Percentiles rank a stretch among this genome's conserved stretches.
These are phyloP conservation scores for Phytomonas francai DNA, from an alignment of 208 protist species.

Conservation along the genomic window DNA sequence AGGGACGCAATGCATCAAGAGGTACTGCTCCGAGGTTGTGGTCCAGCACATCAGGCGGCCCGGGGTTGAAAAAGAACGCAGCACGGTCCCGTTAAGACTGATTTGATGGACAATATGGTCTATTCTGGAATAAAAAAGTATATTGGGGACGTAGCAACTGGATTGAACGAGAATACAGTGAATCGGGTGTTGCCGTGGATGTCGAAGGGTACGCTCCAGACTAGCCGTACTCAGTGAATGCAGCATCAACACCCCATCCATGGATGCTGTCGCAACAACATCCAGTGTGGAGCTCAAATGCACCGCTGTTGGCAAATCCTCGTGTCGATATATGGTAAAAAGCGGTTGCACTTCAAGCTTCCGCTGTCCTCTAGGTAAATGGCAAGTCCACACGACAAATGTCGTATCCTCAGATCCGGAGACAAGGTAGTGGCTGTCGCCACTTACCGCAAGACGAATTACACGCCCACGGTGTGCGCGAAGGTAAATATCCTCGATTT, in stretches of 20 bases:
- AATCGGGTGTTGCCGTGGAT: constrained; percentile 52
- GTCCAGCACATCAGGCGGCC: constrained; percentile 66
- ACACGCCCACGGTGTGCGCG: constrained; percentile 73
- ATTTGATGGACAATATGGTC: constrained; percentile 77
- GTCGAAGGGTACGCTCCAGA: constrained; percentile 62
- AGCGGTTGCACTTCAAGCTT: constrained; percentile 43
- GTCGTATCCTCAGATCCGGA: constrained; percentile 87
- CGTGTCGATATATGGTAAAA: constrained; percentile 81
- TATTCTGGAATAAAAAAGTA: constrained; percentile 61
- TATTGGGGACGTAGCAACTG: constrained; percentile 75
- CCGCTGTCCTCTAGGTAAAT: constrained; percentile 20
- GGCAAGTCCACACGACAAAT: constrained; percentile 82
- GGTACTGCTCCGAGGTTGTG: constrained; percentile 49
- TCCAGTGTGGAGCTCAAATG: constrained; percentile 65
- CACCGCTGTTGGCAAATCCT: constrained; percentile 70
- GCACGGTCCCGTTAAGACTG: constrained; percentile 62
- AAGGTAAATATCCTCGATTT: constrained; percentile 45
- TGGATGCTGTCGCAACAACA: constrained; percentile 73
- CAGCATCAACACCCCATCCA: constrained; percentile 76
- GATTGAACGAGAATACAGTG: constrained; percentile 73
- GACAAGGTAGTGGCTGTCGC: constrained; percentile 74
- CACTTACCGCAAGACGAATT: constrained; percentile 45
- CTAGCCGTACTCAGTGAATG: constrained; percentile 56
- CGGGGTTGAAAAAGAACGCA: constrained; percentile 52
- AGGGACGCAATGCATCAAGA: constrained; percentile 42